Percentiles rank a stretch among this genome's conserved stretches.
Conservation (phyloP, 1,284 basidiomycete genomes). For the Coniferiporia sulphurascens region DNA sequence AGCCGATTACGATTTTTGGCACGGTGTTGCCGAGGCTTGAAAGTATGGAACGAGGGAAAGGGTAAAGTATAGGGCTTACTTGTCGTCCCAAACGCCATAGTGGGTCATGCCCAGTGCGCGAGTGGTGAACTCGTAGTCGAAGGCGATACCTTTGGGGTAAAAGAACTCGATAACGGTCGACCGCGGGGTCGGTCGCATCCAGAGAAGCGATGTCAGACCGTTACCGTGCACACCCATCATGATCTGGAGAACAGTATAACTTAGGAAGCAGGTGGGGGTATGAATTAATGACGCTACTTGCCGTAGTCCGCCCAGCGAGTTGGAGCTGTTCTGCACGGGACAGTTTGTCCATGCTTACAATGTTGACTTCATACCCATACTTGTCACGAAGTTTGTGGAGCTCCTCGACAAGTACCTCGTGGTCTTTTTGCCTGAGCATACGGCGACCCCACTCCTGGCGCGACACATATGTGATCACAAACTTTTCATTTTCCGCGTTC, state of each 20-base stretch:
- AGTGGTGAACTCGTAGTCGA: slow-evolving; percentile 81
- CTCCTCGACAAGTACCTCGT: slow-evolving; percentile 60
- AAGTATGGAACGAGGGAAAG: not conserved
- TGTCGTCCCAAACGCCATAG: slow-evolving; percentile 77
- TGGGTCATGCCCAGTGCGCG: slow-evolving; percentile 79
- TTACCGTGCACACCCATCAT: slow-evolving; percentile 89
- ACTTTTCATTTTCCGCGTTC: slow-evolving; percentile 26
- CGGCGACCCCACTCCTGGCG: slow-evolving; percentile 83
- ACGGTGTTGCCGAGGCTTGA: not conserved
- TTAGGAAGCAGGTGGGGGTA: not conserved
- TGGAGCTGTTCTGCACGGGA: slow-evolving; percentile 72
- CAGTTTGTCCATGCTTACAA: slow-evolving; percentile 79
- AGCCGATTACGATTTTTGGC: not conserved
- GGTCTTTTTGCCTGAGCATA: slow-evolving; percentile 59
- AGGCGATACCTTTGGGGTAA: slow-evolving; percentile 78
- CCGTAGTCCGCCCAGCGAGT: slow-evolving; percentile 76
- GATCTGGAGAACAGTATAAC: slow-evolving; percentile 42
- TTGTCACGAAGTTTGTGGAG: slow-evolving; percentile 59
- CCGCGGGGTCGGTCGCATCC: slow-evolving; percentile 76
- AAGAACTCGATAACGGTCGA: slow-evolving; percentile 88
- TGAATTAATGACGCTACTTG: slow-evolving; percentile 32
- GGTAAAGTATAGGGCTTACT: slow-evolving; percentile 28
- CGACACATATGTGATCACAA: slow-evolving; percentile 84
- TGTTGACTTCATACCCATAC: slow-evolving; percentile 80
- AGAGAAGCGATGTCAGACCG: slow-evolving; percentile 75